These are phyloP conservation scores for Crithidia bombi DNA, from an alignment of 208 protist genomes.

Conservation along the genomic window DNA sequence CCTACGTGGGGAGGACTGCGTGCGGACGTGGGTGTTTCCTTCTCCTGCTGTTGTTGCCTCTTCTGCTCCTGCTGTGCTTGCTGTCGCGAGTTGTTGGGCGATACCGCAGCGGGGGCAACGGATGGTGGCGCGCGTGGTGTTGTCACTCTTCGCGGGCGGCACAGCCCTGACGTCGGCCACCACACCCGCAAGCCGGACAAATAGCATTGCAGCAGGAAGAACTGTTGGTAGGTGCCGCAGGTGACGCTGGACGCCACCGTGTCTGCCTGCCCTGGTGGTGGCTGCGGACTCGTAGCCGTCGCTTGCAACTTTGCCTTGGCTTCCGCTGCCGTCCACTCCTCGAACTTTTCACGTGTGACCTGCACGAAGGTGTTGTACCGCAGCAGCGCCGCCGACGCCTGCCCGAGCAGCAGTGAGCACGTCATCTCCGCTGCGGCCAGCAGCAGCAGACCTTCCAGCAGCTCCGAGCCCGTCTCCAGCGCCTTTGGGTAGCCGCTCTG, in stretches of 20 bases:
- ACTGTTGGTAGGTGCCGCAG: conserved; percentile 43
- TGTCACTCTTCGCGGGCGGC: conserved; percentile 12
- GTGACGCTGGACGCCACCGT: neutral
- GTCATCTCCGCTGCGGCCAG: conserved; percentile 62
- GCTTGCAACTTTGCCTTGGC: conserved; percentile 6
- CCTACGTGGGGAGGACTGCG: neutral
- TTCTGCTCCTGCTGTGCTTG: neutral
- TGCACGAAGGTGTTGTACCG: conserved; percentile 64
- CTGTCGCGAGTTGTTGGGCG: neutral
- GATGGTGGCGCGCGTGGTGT: neutral
- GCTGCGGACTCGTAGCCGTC: neutral
- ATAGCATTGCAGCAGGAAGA: conserved; percentile 72
- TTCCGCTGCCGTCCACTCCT: conserved; percentile 34
- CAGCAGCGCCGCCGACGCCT: conserved; percentile 33
- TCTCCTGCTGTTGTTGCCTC: neutral
- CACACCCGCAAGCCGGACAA: conserved; percentile 56
- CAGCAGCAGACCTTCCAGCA: conserved; percentile 67
- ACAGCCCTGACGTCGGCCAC: conserved; percentile 46
- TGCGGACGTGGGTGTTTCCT: neutral
- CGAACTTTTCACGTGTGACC: conserved; percentile 76
- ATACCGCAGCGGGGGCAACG: neutral
- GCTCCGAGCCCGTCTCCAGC: conserved; percentile 51
- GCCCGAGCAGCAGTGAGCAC: conserved; percentile 55
- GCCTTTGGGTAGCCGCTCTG: conserved; percentile 51
- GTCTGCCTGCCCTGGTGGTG: neutral